Evolutionary conservation across 352 stramenopile species (phyloP).

Genomic region (Pseudoperonospora humuli): DNA sequence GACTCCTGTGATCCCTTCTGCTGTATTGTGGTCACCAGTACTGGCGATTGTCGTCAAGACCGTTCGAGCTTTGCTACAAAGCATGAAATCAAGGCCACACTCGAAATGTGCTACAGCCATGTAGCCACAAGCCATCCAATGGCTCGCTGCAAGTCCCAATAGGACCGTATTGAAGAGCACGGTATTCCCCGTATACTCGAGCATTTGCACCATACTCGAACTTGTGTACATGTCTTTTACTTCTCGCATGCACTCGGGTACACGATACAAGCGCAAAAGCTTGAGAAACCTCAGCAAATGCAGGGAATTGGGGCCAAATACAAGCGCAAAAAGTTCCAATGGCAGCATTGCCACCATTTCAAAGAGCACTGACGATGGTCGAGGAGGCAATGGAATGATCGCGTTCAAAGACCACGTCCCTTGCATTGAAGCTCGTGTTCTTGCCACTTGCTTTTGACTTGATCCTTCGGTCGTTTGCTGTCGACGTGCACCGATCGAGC

Average conservation of each 20-base stretch:
- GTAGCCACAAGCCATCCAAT: conserved; percentile 60
- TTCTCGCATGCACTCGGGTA: conserved; percentile 34
- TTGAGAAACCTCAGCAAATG: conserved; percentile 50
- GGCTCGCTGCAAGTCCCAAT: conserved; percentile 35
- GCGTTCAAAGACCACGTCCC: conserved; percentile 62
- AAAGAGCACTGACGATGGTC: conserved; percentile 26
- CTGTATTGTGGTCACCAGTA: conserved; percentile 4
- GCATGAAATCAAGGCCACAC: conserved; percentile 49
- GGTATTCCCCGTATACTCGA: conserved; percentile 52
- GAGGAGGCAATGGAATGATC: conserved; percentile 29
- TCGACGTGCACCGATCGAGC: conserved; percentile 14
- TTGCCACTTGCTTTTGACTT: conserved; percentile 4
- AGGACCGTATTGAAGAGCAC: conserved; percentile 43
- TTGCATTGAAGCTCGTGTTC: conserved; percentile 27
- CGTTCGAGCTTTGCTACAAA: conserved; percentile 30
- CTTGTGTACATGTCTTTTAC: conserved; percentile 40
- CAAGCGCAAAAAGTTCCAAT: conserved; percentile 37
- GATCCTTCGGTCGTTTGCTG: neutral
- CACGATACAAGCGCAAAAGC: conserved; percentile 46
- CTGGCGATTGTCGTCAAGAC: conserved; percentile 10
- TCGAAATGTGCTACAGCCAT: conserved; percentile 59
- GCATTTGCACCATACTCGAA: conserved; percentile 32
- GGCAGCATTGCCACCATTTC: conserved; percentile 44
- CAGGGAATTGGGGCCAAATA: conserved; percentile 39
- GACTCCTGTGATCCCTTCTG: conserved; percentile 14